Conservation (phyloP, 2,329 filamentous ascomycete genomes). For the Pyrenochaeta sp. region DNA sequence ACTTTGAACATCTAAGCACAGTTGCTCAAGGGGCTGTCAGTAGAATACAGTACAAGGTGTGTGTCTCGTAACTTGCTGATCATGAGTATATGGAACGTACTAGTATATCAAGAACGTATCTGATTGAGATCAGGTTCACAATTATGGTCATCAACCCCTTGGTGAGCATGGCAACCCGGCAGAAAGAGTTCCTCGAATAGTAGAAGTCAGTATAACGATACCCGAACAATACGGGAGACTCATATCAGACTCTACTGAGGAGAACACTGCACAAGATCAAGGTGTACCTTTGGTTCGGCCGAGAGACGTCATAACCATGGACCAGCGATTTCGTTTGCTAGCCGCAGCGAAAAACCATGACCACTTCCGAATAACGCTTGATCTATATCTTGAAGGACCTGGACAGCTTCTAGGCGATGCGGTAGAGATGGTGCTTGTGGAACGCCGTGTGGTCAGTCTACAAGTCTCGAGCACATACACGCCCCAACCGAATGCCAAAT, state of each 20-base stretch:
- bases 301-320: not conserved
- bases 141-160: slow-evolving; percentile 1
- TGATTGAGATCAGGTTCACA: not conserved
- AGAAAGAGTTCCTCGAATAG: not conserved
- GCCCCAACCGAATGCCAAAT: slow-evolving; percentile 1
- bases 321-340: slow-evolving; percentile 8
- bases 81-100: no score
- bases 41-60: slow-evolving; percentile 6
- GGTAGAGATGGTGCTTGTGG: slow-evolving; percentile 4
- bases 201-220: slow-evolving; percentile 1
- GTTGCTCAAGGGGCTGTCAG: slow-evolving; percentile 9
- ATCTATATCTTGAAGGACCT: slow-evolving; percentile 5
- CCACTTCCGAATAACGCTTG: slow-evolving; percentile 6
- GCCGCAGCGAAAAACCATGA: not conserved
- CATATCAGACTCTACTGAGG: not conserved
- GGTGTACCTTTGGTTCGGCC: not conserved
- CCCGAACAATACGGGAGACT: not conserved
- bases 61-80: no score
- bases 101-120: not conserved
- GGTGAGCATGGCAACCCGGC: not conserved
- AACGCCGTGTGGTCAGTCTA: not conserved
- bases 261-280: not conserved
- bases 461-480: slow-evolving; percentile 10
- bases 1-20: slow-evolving; percentile 4
- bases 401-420: not conserved